Evolutionary conservation across 306 rosid species (phyloP).

Genomic region (Inga leiocalycina): DNA sequence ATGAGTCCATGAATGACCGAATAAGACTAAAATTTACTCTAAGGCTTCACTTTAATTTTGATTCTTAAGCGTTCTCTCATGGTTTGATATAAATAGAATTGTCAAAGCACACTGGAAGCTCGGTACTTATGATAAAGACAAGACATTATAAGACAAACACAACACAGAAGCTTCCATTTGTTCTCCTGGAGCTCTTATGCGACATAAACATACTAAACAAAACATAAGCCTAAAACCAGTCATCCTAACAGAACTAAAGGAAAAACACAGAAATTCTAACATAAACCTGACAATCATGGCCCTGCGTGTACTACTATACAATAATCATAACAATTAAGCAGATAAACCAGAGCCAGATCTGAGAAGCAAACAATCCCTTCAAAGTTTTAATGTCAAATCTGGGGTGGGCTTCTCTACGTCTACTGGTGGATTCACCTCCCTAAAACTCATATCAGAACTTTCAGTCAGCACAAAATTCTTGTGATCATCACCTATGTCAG

Average conservation of each 20-base stretch:
- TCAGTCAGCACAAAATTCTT: conserved; percentile 52
- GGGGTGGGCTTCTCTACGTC: conserved; percentile 59
- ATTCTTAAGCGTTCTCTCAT: neutral
- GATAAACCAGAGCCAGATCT: conserved; percentile 36
- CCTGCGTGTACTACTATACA: conserved; percentile 57
- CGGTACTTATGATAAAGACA: conserved; percentile 26
- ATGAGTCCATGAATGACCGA: neutral
- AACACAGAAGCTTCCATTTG: conserved; percentile 45
- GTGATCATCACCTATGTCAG: conserved; percentile 45
- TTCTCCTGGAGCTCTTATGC: conserved; percentile 53
- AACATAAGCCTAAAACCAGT: conserved; percentile 29
- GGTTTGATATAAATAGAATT: neutral
- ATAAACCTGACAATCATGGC: conserved; percentile 40
- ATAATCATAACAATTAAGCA: conserved; percentile 37
- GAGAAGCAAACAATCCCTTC: conserved; percentile 34
- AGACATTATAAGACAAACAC: conserved; percentile 49
- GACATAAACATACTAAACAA: conserved; percentile 38
- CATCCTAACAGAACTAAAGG: conserved; percentile 34
- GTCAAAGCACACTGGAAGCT: conserved; percentile 25
- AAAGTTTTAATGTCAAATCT: conserved; percentile 90
- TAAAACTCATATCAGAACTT: conserved; percentile 51
- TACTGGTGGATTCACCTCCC: conserved; percentile 49
- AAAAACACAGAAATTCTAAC: conserved; percentile 26
- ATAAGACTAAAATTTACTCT: neutral
- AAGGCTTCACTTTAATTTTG: neutral